Evolutionary conservation across 2,329 filamentous ascomycete genomes (phyloP), one percentile per base, ranked within the genome.

Genomic region (Domatiomyces catenatus): DNA sequence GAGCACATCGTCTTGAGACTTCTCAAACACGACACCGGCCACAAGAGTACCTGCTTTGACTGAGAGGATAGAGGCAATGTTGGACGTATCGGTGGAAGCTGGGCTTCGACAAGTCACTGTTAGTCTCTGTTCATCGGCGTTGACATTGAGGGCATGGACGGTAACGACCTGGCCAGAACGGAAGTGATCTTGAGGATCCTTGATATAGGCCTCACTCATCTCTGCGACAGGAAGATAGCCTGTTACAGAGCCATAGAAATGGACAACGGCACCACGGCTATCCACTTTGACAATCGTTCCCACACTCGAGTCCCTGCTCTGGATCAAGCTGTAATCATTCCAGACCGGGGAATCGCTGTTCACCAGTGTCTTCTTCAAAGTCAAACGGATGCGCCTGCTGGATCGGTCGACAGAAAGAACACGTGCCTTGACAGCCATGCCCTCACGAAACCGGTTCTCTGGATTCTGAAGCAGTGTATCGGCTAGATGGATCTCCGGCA

Each of bases 191-290:
- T 78, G 79, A 3, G 92, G 88, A 61, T 95, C 85, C 58, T 84
- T 79, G 61, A 98, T 95, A 63, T 84, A 95, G 8, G 89, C 88
- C 65, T 98, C 92, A 64, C 92, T 96, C 92, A 98, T 98, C 67
- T 98, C 90, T 1, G 86, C 86, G 0, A 94, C 82, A 1, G 92
- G 92, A 50, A 98, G 74, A 70, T 93, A 98, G 7, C 84, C 93
- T 57, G 80, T 79, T 18, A 98, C 73, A 7, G 74, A 69, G 17
- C 87, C 87, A 61, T 93, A 98, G 67, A 96, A 98, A 63, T 94
- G 87, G 49, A 98, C 84, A 17, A 90, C 79, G 8, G 92, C 92
- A 52, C 92, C 92, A 49, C 80, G 79, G 2, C 77, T 69, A 51
- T 87, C 73, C 8, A 98, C 73, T 56, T 84, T 93, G 58, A 94